Base-by-base conservation (phyloP, 2,329 filamentous ascomycete genomes). In the Trichoderma endophyticum region DNA sequence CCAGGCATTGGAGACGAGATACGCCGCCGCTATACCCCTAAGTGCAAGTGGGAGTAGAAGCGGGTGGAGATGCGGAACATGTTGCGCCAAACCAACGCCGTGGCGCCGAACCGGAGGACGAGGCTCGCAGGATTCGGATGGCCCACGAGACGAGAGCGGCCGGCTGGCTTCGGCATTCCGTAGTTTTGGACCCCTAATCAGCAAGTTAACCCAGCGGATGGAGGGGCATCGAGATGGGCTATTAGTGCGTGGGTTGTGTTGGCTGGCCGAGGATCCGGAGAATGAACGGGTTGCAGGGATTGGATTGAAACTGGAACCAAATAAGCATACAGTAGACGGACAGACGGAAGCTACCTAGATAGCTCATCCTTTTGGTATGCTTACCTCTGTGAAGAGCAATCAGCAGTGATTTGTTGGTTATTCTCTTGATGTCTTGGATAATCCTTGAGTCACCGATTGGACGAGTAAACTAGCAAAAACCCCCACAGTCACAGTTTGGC, bases 31-130 rank as follows among this genome's bases (percentile, higher is more conserved):
- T 87, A 87, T 84, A 84, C 86, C 86, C 84, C 84, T 87, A 87
- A 87, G 86, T 86, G 86, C 86, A 87, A 84, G 85, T 87, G 79
- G 70, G 59, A 73, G 81, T 83, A 57, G 83, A 73, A 71, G 34
- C 34, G 5, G 66, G 71, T 72, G 65, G 71, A 70, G 71, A 64
- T 61, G 65, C 61, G 30, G 43, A 32, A 26, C 56, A 39, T 51
- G 28, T 39, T 51, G 32, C 48, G 65, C 34, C 34, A 36, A 59
- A 48, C 48, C 48, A 57, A 32, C 59, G 60, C 59, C 60, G 69
- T 64, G 30, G 51, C 28, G 54, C 48, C 48, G 48, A 54, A 54
- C 48, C 48, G 48, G 48, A 54, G 48, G 65, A 43, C 51, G 57
- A 69, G 57, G 43, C 57, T 56, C 15, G 32, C 30, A 36, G n/a